Evolutionary conservation across 768 basidiomycete species (phyloP), one percentile per base, ranked within the genome.

Genomic region (Russula vinacea): DNA sequence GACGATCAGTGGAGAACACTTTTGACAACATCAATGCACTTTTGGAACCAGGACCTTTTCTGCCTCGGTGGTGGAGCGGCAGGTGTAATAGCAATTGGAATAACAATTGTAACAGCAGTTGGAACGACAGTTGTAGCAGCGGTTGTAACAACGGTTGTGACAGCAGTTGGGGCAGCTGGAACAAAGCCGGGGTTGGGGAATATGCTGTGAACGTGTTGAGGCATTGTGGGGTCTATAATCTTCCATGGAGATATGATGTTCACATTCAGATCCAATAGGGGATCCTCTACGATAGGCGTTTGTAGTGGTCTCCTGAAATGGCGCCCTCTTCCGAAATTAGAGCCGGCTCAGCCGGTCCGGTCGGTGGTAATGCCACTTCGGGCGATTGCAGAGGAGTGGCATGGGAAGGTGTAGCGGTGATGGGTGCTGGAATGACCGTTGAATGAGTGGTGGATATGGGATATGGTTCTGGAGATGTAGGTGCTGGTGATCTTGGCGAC

Each of bases 11-110:
- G 14, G 22, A 26, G 24, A 22, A 24, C 6, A 13, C 35, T 29
- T 29, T 29, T 29, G 29, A 29, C 29, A 29, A 29, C 44, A 29
- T 29, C 40, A 33, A 32, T 45, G 26, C 17, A 42, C 19, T 57
- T 57, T 45, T 44, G 40, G 42, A 32, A 57, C 56, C 56, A 57
- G 29, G 22, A 29, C 32, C 13, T 57, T 29, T 57, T 57, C 56
- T 1, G 56, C 22, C 3, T 26, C 26, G 26, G 24, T 40, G 6
- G 3, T 42, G 26, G 9, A 19, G 5, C 54, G 26, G 5, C 39
- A 10, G 26, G 0, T 8, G 33, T 8, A 33, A 33, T 8, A 33
- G 33, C 35, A 10, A 7, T 35, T 50, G 13, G 14, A n/a, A 26
- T 10, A 29, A 29, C 29, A 29, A 29, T 35, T 35, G 35, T 7